A percentile compares a stretch with the other conserved stretches of the same genome.
Evolutionary conservation across 1,284 basidiomycete species (phyloP).

Genomic region (Gomphus bonarii): DNA sequence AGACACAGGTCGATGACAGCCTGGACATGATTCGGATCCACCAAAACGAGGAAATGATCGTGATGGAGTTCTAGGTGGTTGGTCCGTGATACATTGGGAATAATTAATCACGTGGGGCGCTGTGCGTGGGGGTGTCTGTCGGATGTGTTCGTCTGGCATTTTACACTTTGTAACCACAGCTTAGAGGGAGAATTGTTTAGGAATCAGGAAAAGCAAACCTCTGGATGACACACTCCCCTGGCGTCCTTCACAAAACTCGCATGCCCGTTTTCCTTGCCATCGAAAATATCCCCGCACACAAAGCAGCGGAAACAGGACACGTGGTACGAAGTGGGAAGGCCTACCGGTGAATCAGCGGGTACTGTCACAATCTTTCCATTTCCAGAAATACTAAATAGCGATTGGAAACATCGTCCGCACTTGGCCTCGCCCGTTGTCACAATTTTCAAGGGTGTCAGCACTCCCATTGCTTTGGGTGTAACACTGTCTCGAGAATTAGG

Average conservation of each 20-base stretch:
- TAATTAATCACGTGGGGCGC: not conserved
- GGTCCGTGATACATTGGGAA: slow-evolving; percentile 14
- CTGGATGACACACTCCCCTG: slow-evolving; percentile 58
- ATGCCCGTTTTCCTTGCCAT: slow-evolving; percentile 47
- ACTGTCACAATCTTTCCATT: slow-evolving; percentile 58
- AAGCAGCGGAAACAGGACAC: slow-evolving; percentile 62
- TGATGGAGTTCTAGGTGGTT: slow-evolving; percentile 15
- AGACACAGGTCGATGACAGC: slow-evolving; percentile 60
- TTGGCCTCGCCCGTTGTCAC: not conserved
- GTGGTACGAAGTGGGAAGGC: slow-evolving; percentile 51
- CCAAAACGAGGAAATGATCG: slow-evolving; percentile 51
- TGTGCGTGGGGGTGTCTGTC: not conserved
- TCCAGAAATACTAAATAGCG: slow-evolving; percentile 44
- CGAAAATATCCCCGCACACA: slow-evolving; percentile 53
- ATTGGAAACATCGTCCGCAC: slow-evolving; percentile 46
- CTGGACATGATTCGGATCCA: slow-evolving; percentile 52
- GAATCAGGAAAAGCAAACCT: slow-evolving; percentile 34
- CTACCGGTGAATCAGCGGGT: slow-evolving; percentile 35
- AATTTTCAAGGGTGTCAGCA: not conserved
- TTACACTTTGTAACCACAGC: slow-evolving; percentile 1
- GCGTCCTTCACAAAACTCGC: slow-evolving; percentile 56
- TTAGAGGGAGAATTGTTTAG: slow-evolving; percentile 1
- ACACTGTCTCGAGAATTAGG: not conserved
- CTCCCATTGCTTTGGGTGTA: not conserved
- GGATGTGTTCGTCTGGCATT: not conserved